These are phyloP conservation scores for Neonectria coccinea DNA, from an alignment of 2,329 filamentous ascomycete genomes.

Conservation along the genomic window DNA sequence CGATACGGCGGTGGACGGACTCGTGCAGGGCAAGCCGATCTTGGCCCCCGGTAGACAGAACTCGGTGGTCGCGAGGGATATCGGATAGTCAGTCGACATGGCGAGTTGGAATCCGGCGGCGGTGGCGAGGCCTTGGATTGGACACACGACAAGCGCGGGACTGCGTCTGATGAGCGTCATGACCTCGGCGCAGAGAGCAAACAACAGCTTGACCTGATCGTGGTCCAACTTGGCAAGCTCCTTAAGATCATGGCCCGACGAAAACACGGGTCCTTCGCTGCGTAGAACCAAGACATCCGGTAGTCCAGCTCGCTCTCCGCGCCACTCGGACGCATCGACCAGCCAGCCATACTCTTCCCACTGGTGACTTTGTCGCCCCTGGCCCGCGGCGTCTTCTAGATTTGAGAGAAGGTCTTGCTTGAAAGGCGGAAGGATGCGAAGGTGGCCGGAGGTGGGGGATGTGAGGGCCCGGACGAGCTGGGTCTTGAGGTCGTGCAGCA, in stretches of 20 bases:
- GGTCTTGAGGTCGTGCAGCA: conserved; percentile 35
- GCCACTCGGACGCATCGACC: conserved; percentile 38
- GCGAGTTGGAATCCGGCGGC: conserved; percentile 44
- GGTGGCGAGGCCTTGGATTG: conserved; percentile 40
- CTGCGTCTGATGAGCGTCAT: conserved; percentile 41
- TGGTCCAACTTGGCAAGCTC: conserved; percentile 28
- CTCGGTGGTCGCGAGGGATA: conserved; percentile 33
- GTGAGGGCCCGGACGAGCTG: conserved; percentile 36
- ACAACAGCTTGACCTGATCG: conserved; percentile 34
- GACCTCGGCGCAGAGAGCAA: conserved; percentile 38
- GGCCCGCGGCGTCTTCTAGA: conserved; percentile 15
- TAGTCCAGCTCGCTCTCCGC: conserved; percentile 32
- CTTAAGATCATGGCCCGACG: conserved; percentile 42
- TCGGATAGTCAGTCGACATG: conserved; percentile 40
- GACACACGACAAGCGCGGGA: conserved; percentile 39
- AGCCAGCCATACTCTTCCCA: conserved; percentile 41
- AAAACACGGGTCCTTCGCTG: conserved; percentile 41
- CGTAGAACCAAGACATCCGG: conserved; percentile 40
- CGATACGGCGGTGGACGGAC: conserved; percentile 39
- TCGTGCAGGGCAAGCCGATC: conserved; percentile 42
- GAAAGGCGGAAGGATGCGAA: conserved; percentile 35
- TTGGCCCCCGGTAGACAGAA: conserved; percentile 39
- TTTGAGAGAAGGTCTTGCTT: conserved; percentile 10
- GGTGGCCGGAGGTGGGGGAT: conserved; percentile 18
- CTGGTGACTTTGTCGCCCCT: not conserved